Evolutionary conservation across 202 grass and related monocot species (phyloP).

Genomic region (Cymbopogon flexuosus): DNA sequence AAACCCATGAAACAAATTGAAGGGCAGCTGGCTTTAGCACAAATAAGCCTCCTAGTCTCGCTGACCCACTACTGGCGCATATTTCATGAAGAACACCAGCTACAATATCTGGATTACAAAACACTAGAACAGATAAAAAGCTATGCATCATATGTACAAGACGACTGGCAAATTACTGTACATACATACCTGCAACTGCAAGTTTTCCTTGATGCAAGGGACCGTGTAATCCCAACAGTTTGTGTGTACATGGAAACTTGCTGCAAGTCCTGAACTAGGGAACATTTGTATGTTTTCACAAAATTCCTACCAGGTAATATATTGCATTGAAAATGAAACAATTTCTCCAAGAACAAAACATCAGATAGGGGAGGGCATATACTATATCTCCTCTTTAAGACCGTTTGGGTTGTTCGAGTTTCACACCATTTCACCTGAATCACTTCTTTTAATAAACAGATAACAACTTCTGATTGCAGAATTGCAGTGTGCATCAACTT

Average conservation of each 20-base stretch:
- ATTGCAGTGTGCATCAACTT: background rate
- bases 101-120: background rate
- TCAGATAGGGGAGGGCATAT: background rate
- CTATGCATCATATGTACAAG: background rate
- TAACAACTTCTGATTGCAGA: background rate
- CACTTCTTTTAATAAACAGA: background rate
- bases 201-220: background rate
- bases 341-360: background rate
- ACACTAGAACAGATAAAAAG: background rate
- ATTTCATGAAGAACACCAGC: background rate
- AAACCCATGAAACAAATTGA: background rate
- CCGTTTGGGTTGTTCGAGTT: background rate
- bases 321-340: background rate
- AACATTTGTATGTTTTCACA: background rate
- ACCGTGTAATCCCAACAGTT: background rate
- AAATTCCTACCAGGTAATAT: background rate
- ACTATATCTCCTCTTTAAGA: background rate
- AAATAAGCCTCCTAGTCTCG: background rate
- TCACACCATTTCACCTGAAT: background rate
- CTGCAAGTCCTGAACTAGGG: background rate
- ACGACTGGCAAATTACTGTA: background rate
- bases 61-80: background rate
- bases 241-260: background rate
- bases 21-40: background rate
- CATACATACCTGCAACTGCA: background rate